Evolutionary conservation across 805 yeast genomes (phyloP), one percentile per base, ranked within the genome.

Genomic region (Tanozyma kutaoensis): DNA sequence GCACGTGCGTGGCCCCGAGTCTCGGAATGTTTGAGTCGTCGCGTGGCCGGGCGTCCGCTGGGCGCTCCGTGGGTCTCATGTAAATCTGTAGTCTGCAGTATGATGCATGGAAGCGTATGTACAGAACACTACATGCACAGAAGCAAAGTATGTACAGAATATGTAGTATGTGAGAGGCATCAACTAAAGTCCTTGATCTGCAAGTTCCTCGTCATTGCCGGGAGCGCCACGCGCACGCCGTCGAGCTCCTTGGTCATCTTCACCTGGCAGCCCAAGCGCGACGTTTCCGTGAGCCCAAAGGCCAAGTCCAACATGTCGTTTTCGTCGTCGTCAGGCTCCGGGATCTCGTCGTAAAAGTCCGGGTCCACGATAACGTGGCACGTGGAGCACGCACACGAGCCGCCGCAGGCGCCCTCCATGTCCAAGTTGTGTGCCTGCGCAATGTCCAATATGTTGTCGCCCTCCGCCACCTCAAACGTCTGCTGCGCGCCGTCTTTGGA

Each of bases 391-490:
- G 98, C 98, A 62, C 98, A 91, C 4, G 96, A 84, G 3, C 97
- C 98, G 14, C 98, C 98, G 55, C 98, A 91, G 0, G 98, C 98
- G 24, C 76, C 95, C 50, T 91, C 98, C 91, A 91, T 86, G 39
- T 91, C 98, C 31, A 91, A 53, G 42, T 86, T 78, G 46, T 86
- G 56, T 3, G 91, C 93, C 55, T 91, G 97, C 5, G 97, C 98
- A 30, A 91, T 84, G 48, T 91, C 98, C 48, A 91, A 58, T 15
- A 91, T 46, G 20, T 85, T 73, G 46, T 91, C 98, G 10, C 97
- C 97, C 40, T 78, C 95, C 2, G 88, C 76, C 2, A 78, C 97
- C 45, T 85, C 95, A 40, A 69, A 70, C 1, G 79, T 71, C 37
- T 72, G 61, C 47, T 85, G 95, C 23, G 67, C 62, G 4, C 97